Base-by-base conservation (phyloP, 495 filamentous ascomycete species). In the Halenospora varia region DNA sequence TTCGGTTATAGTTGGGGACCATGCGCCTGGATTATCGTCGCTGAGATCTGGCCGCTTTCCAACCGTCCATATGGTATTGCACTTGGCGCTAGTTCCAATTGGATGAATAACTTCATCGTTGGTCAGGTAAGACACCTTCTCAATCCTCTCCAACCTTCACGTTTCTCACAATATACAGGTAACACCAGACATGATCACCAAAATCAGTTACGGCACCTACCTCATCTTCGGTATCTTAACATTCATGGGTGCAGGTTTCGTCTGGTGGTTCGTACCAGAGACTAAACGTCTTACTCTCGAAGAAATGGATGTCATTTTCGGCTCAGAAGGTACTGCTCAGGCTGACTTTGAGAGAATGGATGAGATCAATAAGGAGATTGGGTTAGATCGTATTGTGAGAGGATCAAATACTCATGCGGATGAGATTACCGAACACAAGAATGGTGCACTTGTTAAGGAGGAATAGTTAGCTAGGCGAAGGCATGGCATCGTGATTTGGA, bases 1-100 rank as follows among this genome's bases (percentile, higher is more conserved):
- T 94, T 92, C 65, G 88, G 87, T 24, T 91, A 88, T 69, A 84
- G 78, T 26, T 89, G 85, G 86, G 86, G 85, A 0, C 82, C 82
- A 26, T 87, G 84, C 64, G 77, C 84, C 8, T 91, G 88, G 89
- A 83, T 84, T 53, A 75, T 85, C 62, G 78, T 90, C 41, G 80
- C 85, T 17, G 88, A 92, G 68, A 83, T 91, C 59, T 92, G 85
- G 87, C 88, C 88, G 1, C 70, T 92, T 9, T 85, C 81, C 62
- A 85, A 84, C 51, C 81, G 88, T 25, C 79, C 88, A 18, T 88
- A 88, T 64, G 88, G 88, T 59, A 88, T 89, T 48, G 79, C 87
- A 0, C 73, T 92, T 2, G 86, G 85, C 20, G 87, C 86, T 10
- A 82, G 75, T 15, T 76, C 71, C 61, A 77, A 79, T 61, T 75